These are phyloP conservation scores for Eucalyptus erythrocorys DNA, from an alignment of 345 rosid genomes.

Conservation along the genomic window DNA sequence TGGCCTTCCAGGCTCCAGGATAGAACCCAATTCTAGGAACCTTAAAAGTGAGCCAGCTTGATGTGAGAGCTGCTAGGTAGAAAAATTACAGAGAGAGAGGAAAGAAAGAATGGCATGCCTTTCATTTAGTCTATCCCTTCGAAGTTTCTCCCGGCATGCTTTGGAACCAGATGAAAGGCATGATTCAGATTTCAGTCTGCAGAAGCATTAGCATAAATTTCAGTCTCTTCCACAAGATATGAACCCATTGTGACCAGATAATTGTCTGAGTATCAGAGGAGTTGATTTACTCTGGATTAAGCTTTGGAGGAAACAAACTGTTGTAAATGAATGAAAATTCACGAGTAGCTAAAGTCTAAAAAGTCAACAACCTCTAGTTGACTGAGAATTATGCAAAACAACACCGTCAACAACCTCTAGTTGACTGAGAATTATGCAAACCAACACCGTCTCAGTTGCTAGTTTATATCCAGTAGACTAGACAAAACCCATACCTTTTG, in stretches of 20 bases:
- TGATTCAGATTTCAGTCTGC: slow-evolving; percentile 44
- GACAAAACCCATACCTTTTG: neutral
- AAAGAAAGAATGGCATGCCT: slow-evolving; percentile 26
- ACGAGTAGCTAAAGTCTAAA: neutral
- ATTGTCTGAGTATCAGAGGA: neutral
- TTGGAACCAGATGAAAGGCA: slow-evolving; percentile 72
- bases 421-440: neutral
- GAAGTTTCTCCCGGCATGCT: slow-evolving; percentile 97
- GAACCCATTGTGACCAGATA: neutral
- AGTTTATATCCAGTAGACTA: neutral
- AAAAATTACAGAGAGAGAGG: neutral
- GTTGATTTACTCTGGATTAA: neutral
- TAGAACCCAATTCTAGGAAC: slow-evolving; percentile 78
- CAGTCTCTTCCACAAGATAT: neutral
- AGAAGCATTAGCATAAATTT: neutral
- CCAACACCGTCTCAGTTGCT: neutral
- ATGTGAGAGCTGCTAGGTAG: neutral
- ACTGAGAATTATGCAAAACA: neutral
- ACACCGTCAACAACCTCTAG: neutral
- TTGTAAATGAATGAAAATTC: neutral
- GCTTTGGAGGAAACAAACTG: neutral
- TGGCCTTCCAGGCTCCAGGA: slow-evolving; percentile 84
- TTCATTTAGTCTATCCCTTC: slow-evolving; percentile 90
- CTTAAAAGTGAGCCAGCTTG: slow-evolving; percentile 8
- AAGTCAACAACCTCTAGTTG: neutral